Evolutionary conservation across 192 early-diverging fungal genomes (phyloP), one percentile per base, ranked within the genome.

Genomic region (Gorgonomyces haynaldii): DNA sequence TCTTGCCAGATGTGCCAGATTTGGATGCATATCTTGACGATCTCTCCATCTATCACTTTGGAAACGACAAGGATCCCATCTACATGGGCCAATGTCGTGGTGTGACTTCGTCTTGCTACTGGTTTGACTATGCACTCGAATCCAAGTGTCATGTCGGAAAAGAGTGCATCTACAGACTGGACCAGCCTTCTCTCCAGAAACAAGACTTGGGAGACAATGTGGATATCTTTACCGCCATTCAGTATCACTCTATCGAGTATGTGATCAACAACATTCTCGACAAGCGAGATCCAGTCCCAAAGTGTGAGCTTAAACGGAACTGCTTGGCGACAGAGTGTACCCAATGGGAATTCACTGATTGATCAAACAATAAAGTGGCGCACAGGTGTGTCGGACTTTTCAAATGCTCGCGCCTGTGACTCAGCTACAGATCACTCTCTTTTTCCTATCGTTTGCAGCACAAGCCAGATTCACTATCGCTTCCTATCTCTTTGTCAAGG

Each of bases 21-120:
- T 70, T 70, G 52, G 53, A 76, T 2, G 61, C 76, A 9, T 72
- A 45, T 20, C 45, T 89, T 41, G 15, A 19, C 9, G 49, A 55
- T 17, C 39, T 77, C 15, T 83, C 90, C n/a, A 77, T 94, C 23
- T 97, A 77, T 57, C 94, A 97, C 45, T 61, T 92, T 54, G 91
- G 90, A 2, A 81, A 97, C 64, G 82, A 79, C 1, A 83, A 82
- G 1, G 94, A 97, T 63, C 91, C 92, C 7, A 81, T 97, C 20
- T 97, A 78, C 61, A 68, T 83, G 50, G 94, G 94, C 21, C 68
- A 76, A 20, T 97, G 94, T 54, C 68, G 66, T 8, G 85, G 83
- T 2, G 62, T 64, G 21, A 64, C 67, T 0, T 74, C 70, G 9
- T 54, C 53, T 20, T 86, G 85, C 54, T 87, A 82, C 49, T 79